phyloP scores from a whole-genome alignment of 1,284 basidiomycete species.

The Cutaneotrichosporon cavernicola region DNA sequence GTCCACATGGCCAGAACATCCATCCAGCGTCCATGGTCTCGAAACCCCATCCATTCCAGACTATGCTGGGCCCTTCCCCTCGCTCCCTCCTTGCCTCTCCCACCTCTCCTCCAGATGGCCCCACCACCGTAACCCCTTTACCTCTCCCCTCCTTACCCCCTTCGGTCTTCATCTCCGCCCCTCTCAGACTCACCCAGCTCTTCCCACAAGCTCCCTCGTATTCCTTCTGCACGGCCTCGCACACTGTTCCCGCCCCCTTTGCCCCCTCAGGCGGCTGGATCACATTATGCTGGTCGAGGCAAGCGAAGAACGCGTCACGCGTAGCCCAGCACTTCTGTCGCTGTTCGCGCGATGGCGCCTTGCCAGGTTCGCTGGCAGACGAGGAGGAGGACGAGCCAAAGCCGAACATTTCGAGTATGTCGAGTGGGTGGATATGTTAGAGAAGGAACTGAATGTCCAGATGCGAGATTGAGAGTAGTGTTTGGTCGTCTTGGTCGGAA shows the following conservation, averaged over 20 bases:
- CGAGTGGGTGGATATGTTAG: too few species aligned
- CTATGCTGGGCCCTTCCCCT: too few species aligned
- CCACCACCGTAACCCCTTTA: background rate
- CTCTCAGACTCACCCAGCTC: conserved; percentile 52
- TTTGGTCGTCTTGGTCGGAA: too few species aligned
- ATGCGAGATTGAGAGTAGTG: background rate
- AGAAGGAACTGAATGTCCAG: too few species aligned
- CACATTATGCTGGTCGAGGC: conserved; percentile 49
- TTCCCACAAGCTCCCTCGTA: conserved; percentile 52
- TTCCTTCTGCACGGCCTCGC: conserved; percentile 38
- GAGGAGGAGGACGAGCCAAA: conserved; percentile 8
- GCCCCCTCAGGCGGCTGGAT: conserved; percentile 38
- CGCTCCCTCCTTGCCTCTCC: background rate
- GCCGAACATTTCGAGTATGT: conserved; percentile 11
- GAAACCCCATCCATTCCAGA: background rate
- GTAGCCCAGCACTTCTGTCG: conserved; percentile 52
- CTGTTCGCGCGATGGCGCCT: conserved; percentile 51
- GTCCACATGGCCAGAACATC: background rate
- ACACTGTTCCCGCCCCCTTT: conserved; percentile 27
- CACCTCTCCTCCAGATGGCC: background rate
- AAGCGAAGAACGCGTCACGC: conserved; percentile 53
- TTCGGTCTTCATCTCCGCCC: background rate
- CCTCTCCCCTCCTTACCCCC: background rate
- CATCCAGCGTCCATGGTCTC: background rate
- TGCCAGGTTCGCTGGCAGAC: conserved; percentile 14